These are phyloP conservation scores for Venturia asperata DNA, from an alignment of 2,329 filamentous ascomycete genomes.

Conservation along the genomic window DNA sequence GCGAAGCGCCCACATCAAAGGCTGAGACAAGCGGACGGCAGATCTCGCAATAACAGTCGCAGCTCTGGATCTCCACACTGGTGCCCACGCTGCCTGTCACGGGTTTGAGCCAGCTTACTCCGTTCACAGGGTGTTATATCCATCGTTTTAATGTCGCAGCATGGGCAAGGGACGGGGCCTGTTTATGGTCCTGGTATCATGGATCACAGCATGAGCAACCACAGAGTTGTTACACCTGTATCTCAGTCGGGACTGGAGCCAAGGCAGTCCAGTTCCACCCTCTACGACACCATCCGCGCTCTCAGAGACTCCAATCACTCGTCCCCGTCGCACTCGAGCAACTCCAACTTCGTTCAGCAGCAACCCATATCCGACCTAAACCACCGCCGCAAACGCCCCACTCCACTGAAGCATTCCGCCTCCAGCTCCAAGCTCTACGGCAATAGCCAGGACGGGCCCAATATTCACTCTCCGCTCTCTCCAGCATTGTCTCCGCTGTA, in stretches of 20 bases:
- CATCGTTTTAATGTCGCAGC: conserved; percentile 21
- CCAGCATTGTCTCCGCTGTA: conserved; percentile 22
- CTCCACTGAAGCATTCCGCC: conserved; percentile 25
- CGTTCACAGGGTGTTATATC: conserved; percentile 17
- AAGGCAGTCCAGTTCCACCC: conserved; percentile 23
- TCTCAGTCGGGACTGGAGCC: conserved; percentile 15
- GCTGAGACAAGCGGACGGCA: conserved; percentile 5
- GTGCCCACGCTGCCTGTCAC: conserved; percentile 15
- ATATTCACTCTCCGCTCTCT: conserved; percentile 16
- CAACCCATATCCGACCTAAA: conserved; percentile 23
- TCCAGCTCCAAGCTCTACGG: conserved; percentile 16
- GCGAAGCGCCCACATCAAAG: not conserved
- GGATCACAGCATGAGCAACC: conserved; percentile 20
- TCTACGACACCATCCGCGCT: conserved; percentile 28
- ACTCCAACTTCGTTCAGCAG: conserved; percentile 22
- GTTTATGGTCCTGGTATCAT: conserved; percentile 19
- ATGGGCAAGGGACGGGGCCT: conserved; percentile 24
- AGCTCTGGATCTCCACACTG: not conserved
- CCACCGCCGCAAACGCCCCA: conserved; percentile 27
- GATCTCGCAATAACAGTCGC: not conserved
- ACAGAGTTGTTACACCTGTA: not conserved
- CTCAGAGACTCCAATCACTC: conserved; percentile 26
- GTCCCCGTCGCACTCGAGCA: conserved; percentile 23
- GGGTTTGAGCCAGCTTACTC: conserved; percentile 28
- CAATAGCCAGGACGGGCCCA: not conserved